These are phyloP conservation scores for Primulina tabacum DNA, from an alignment of 257 asterid genomes.

Conservation along the genomic window DNA sequence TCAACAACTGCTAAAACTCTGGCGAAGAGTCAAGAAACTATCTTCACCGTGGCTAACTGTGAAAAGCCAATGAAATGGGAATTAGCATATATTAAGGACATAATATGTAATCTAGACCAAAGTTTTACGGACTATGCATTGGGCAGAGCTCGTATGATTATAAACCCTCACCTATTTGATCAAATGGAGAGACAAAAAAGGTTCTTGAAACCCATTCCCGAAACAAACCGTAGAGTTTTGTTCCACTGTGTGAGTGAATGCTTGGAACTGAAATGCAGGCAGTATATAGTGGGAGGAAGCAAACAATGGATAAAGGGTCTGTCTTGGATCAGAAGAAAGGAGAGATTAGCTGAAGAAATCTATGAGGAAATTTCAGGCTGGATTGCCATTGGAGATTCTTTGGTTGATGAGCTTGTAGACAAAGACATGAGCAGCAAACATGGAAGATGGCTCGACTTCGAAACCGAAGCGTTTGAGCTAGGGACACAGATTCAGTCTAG, in stretches of 20 bases:
- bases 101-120: constrained; percentile 45
- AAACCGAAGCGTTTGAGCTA: constrained; percentile 64
- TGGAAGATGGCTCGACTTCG: constrained; percentile 85
- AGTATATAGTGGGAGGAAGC: constrained; percentile 51
- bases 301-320: constrained; percentile 58
- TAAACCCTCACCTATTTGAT: constrained; percentile 50
- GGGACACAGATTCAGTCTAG: constrained; percentile 69
- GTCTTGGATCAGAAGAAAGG: constrained; percentile 42
- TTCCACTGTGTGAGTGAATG: constrained; percentile 72
- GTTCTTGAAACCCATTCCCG: constrained; percentile 27
- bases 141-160: constrained; percentile 43
- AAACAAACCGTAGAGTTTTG: constrained; percentile 41
- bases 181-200: constrained; percentile 42
- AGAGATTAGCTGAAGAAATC: constrained; percentile 65
- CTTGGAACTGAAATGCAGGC: constrained; percentile 53
- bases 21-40: constrained; percentile 23
- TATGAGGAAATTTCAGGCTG: constrained; percentile 59
- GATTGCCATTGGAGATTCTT: constrained; percentile 54
- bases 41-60: constrained; percentile 7
- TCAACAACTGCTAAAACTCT: constrained; percentile 35
- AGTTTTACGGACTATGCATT: constrained; percentile 57
- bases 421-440: constrained; percentile 72
- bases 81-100: constrained; percentile 59
- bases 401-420: constrained; percentile 87
- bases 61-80: constrained; percentile 45